Evolutionary conservation across 2,329 filamentous ascomycete genomes (phyloP), one percentile per base, ranked within the genome.

Genomic region (Ilyonectria destructans): DNA sequence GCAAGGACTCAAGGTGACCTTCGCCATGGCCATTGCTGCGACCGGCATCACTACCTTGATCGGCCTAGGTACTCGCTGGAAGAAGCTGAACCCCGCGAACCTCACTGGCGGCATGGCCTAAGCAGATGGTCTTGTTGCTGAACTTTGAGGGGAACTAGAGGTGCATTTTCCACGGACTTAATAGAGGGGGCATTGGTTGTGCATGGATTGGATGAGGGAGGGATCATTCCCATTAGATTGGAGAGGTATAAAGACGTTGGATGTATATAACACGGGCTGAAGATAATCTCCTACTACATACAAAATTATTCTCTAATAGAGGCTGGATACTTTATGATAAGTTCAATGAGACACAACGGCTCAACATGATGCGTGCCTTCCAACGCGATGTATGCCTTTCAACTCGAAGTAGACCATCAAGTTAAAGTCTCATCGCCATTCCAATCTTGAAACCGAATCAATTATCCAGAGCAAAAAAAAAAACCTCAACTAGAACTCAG

Each of bases 1-100:
- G 72, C 80, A 87, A 60, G 88, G 88, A 0, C 88, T 91, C 72
- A 90, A 91, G 75, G 89, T 92, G 8, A 84, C 86, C 5, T 87
- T 90, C 45, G 91, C 89, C 10, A 83, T 91, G 70, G 85, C 85
- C 15, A 83, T 86, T 21, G 77, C 90, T 5, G 85, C 84, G 33
- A 83, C 80, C 2, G 84, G 83, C 3, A 59, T 85, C 29, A 79
- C 83, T 0, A 77, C 82, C 5, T 37, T 83, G 4, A 62, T 83
- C 19, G 75, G 76, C 17, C 65, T 82, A 5, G 75, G 68, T 29
- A 80, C 79, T 9, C 77, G 76, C 29, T 85, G 84, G 84, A 76
- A 74, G 68, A 82, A 78, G 73, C 79, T 82, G 55, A 77, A 80
- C 58, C 76, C 73, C 52, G 75, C 77, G 40, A 74, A 75, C 29